These are phyloP conservation scores for Fragilariopsis cylindrus DNA, from an alignment of 108 stramenopile species.

Conservation along the genomic window DNA sequence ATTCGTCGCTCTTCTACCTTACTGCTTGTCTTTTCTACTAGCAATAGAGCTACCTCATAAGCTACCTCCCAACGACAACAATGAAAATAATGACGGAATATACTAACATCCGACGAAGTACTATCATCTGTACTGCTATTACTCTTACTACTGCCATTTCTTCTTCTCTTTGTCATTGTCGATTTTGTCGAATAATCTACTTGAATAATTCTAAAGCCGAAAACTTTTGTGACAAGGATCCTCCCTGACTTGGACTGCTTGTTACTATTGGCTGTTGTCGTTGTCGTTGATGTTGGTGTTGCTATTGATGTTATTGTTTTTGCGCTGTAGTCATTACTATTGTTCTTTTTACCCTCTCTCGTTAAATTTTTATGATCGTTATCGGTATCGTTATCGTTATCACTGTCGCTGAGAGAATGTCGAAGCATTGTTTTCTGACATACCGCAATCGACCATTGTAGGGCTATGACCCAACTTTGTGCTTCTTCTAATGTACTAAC, in stretches of 20 bases:
- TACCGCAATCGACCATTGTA: conserved; percentile 75
- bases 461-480: conserved; percentile 80
- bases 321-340: neutral
- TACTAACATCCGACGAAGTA: no score
- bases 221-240: conserved; percentile 51
- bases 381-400: neutral
- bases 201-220: conserved; percentile 28
- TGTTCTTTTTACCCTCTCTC: neutral
- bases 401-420: conserved; percentile 5
- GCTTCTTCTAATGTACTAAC: conserved; percentile 79
- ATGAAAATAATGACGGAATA: neutral
- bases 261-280: neutral
- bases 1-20: conserved; percentile 52
- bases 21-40: conserved; percentile 27
- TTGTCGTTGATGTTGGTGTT: neutral
- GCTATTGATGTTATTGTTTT: neutral
- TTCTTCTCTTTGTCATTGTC: neutral
- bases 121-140: neutral
- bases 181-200: neutral
- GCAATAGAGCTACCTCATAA: conserved; percentile 62
- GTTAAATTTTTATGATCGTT: conserved; percentile 1
- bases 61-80: conserved; percentile 46
- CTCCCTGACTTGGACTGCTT: conserved; percentile 19
- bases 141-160: no score
- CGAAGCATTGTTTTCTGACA: conserved; percentile 21